Base-by-base conservation (phyloP, 2,329 filamentous ascomycete genomes). In the Phialocephala subalpina region DNA sequence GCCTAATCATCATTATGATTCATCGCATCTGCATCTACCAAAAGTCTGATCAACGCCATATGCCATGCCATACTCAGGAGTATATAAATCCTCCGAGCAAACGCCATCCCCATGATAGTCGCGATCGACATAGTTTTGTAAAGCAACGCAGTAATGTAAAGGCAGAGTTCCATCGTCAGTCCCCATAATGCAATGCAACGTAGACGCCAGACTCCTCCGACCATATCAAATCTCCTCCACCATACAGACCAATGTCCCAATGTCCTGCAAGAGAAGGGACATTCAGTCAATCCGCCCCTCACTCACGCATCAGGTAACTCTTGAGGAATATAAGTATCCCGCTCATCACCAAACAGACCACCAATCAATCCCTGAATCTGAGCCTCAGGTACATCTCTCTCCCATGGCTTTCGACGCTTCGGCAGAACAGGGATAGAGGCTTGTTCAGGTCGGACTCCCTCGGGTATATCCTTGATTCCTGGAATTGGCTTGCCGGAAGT, bases 381-480 rank as follows among this genome's bases (percentile, higher is more conserved):
- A 12, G 73, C 71, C 35, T 77, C 72, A 11, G 70, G 65, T 18
- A 53, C 78, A 18, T 86, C 83, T 72, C 83, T 92, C 80, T 97
- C 94, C 94, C 94, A 97, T 0, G 94, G 94, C 79, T 88, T 88
- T 60, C 76, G 81, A 0, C 85, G 84, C 14, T 81, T 84, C 6
- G 69, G 67, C 14, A 69, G 65, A 7, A 64, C 64, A 0, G 76
- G 69, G 25, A 67, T 66, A 8, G 73, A 86, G 67, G 91, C 90
- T 67, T 92, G 86, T 4, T 91, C 90, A 62, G 88, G 84, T 22
- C 94, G 82, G 5, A 97, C 82, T 0, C 90, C 96, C 71, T 93
- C 87, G 4, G 94, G 93, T 61, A 97, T 95, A 69, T 97, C 88
- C 72, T 90, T 89, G 74, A 97, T 97, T 0, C 94, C 94, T 1